Conservation (phyloP, 805 yeast genomes). For the Hanseniaspora lachancei region DNA sequence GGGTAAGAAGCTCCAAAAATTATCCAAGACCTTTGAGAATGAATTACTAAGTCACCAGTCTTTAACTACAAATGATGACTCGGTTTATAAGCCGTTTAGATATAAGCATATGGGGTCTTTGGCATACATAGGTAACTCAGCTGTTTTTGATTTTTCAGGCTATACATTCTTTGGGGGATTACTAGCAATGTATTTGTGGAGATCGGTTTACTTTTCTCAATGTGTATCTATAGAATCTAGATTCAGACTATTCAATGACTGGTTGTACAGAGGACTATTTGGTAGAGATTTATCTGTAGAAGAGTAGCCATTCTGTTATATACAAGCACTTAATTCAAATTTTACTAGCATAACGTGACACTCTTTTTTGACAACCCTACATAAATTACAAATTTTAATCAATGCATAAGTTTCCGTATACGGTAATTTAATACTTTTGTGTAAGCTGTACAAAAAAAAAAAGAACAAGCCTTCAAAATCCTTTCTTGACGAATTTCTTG, state of each 20-base stretch:
- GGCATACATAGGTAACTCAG: conserved; percentile 59
- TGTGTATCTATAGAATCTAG: conserved; percentile 53
- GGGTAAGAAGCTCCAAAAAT: conserved; percentile 44
- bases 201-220: conserved; percentile 57
- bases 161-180: conserved; percentile 52
- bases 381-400: neutral
- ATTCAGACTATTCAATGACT: conserved; percentile 50
- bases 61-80: conserved; percentile 30
- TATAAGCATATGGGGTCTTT: conserved; percentile 54
- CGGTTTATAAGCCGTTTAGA: conserved; percentile 43
- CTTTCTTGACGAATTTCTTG: neutral
- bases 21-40: conserved; percentile 32
- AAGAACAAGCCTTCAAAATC: neutral
- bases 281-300: conserved; percentile 37
- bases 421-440: neutral
- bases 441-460: neutral
- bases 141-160: conserved; percentile 54
- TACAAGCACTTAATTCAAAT: no score
- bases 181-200: conserved; percentile 61
- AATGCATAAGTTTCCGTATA: neutral
- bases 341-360: no score
- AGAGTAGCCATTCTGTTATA: conserved; percentile 9
- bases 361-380: no score
- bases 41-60: conserved; percentile 12
- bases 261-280: conserved; percentile 50